A percentile compares a stretch with the other conserved stretches of the same genome.
phyloP scores from a whole-genome alignment of 345 rosid genomes.

The Citrus glauca region DNA sequence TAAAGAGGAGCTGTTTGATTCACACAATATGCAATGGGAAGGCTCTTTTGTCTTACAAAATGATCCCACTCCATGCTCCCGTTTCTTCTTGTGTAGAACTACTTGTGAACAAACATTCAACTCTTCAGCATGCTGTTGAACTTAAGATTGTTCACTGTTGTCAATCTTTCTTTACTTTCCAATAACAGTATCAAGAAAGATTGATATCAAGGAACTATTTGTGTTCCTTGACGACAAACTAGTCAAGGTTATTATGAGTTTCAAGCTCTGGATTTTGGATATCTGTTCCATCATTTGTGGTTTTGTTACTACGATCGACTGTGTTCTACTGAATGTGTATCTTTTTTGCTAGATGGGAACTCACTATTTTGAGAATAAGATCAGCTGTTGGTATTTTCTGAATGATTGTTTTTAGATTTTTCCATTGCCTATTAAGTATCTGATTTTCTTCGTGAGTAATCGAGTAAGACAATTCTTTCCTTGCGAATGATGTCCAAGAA shows the following conservation, averaged over 20 bases:
- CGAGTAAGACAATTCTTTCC: too few species aligned
- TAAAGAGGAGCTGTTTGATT: too few species aligned
- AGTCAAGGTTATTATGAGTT: background rate
- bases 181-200: too few species aligned
- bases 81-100: background rate
- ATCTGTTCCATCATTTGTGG: background rate
- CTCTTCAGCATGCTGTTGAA: background rate
- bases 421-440: too few species aligned
- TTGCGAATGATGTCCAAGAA: background rate
- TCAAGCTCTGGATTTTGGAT: background rate
- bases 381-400: background rate
- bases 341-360: background rate
- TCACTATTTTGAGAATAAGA: background rate
- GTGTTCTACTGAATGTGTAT: background rate
- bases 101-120: background rate
- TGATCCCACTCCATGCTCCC: background rate
- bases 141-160: too few species aligned
- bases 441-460: too few species aligned
- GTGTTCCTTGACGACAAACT: too few species aligned
- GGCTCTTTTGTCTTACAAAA: too few species aligned
- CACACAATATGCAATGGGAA: too few species aligned
- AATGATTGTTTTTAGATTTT: background rate
- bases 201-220: too few species aligned
- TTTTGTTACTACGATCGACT: background rate
- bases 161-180: too few species aligned